Evolutionary conservation across 2,329 filamentous ascomycete species (phyloP).

Genomic region (Ramichloridium luteum): DNA sequence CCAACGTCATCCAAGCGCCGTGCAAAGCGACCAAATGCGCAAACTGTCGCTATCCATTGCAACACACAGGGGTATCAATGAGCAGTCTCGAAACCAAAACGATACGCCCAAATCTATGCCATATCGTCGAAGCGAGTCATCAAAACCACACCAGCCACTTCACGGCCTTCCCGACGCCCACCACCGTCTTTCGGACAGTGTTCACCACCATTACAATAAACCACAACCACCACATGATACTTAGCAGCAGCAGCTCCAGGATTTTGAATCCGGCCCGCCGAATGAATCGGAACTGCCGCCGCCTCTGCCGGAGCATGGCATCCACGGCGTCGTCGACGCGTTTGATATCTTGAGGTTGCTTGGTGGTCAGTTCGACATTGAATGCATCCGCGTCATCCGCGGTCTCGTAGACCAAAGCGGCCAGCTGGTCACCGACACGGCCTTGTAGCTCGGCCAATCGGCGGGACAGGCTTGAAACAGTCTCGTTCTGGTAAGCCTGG

Average conservation of each 20-base stretch:
- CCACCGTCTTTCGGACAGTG: conserved; percentile 50
- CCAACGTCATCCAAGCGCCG: no score
- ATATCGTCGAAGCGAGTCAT: no score
- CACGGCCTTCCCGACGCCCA: conserved; percentile 47
- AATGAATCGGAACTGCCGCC: conserved; percentile 62
- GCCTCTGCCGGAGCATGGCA: conserved; percentile 55
- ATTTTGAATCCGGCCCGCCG: conserved; percentile 65
- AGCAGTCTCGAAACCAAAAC: no score
- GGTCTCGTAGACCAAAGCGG: conserved; percentile 50
- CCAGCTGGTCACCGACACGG: conserved; percentile 39
- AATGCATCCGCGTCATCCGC: conserved; percentile 73
- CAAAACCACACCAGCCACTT: conserved; percentile 77
- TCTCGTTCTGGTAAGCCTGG: conserved; percentile 39
- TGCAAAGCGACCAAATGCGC: no score
- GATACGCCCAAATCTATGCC: no score
- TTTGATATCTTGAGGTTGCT: conserved; percentile 69
- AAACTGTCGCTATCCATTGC: no score
- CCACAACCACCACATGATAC: conserved; percentile 92
- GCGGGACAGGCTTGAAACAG: conserved; percentile 32
- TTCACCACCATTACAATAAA: conserved; percentile 69
- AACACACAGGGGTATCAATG: no score
- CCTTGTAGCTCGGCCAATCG: conserved; percentile 34
- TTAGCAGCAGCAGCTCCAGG: conserved; percentile 78
- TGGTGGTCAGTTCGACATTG: conserved; percentile 60
- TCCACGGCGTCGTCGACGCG: conserved; percentile 65